Base-by-base conservation (phyloP, 2,329 filamentous ascomycete species). In the Aspergillus fischeri region DNA sequence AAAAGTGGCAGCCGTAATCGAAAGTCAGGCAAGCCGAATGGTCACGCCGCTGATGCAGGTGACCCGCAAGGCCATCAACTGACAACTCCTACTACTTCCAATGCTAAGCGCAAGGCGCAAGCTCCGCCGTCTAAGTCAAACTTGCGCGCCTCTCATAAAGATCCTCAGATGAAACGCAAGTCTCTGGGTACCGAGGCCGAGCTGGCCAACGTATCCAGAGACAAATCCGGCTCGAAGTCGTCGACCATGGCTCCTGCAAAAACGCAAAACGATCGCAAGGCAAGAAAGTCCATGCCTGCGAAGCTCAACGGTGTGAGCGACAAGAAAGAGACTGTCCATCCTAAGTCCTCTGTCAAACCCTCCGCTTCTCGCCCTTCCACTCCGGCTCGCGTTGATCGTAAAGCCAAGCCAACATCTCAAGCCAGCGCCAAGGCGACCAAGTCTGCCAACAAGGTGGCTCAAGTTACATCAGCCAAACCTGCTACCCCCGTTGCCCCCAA, bases 231-330 rank as follows among this genome's bases (percentile, higher is more conserved):
- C 17, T 38, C 54, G 3, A 53, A 56, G 47, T 8, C 53, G 7
- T 45, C 52, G n/a, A 56, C 44, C 9, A 56, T 59, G 50, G 52
- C 41, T 10, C 45, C 56, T 25, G 28, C 53, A 8, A 7, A 41
- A 3, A 56, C 60, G 17, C n/a, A 52, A 27, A 55, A 52, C 8
- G 49, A 14, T 14, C 62, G 59, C 38, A 60, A 54, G 51, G 51
- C 55, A 21, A 55, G 63, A 52, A 61, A 60, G 54, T 65, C 64
- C 9, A 57, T 63, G 54, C 53, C 63, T 35, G 58, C 57, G 7
- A 60, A 59, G 9, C 38, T 57, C 27, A 60, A 64, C 42, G 54
- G 51, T 24, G n/a, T 53, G 20, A 56, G n/a, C n/a, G 38, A 35
- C 27, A 50, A 61, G 27, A 59, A 51, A 9, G 35, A 20, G 8